phyloP scores from a whole-genome alignment of 768 basidiomycete genomes.

The Erythrobasidium yunnanense region DNA sequence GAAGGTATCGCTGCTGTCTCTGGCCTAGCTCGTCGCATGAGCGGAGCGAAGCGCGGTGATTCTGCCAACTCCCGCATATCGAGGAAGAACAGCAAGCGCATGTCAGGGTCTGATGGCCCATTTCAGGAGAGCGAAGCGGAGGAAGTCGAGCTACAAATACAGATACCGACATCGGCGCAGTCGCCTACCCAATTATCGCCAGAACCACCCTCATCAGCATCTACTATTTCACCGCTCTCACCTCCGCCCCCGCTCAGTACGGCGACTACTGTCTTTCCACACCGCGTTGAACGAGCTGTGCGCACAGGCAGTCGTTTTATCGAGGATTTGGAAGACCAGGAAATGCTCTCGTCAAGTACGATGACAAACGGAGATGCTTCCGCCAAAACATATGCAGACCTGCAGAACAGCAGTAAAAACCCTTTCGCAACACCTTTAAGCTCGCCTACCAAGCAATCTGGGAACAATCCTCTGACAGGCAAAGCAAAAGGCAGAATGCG shows the following conservation, averaged over 20 bases:
- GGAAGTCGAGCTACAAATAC: slow-evolving; percentile 9
- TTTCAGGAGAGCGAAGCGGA: slow-evolving; percentile 6
- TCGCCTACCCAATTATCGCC: not conserved
- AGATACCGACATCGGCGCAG: not conserved
- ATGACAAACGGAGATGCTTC: not conserved
- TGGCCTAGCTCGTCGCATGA: slow-evolving; percentile 2
- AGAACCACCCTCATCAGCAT: not conserved
- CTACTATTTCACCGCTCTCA: not conserved
- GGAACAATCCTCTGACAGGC: not conserved
- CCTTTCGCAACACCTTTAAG: not conserved
- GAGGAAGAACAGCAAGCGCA: not conserved
- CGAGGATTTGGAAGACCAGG: slow-evolving; percentile 27
- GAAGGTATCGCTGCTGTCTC: not conserved
- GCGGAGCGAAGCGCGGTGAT: not conserved
- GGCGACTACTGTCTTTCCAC: not conserved
- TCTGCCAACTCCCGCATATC: too few relatives aligned
- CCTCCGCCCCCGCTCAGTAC: not conserved
- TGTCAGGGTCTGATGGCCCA: not conserved
- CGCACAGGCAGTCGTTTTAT: slow-evolving; percentile 27
- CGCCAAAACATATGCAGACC: slow-evolving; percentile 1
- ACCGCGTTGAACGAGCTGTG: slow-evolving; percentile 24
- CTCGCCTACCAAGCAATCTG: not conserved
- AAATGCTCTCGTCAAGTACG: not conserved
- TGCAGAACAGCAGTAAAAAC: not conserved
- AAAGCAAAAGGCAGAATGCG: not conserved